Evolutionary conservation across 2,329 filamentous ascomycete species (phyloP).

Genomic region (Diaporthe citrichinensis): DNA sequence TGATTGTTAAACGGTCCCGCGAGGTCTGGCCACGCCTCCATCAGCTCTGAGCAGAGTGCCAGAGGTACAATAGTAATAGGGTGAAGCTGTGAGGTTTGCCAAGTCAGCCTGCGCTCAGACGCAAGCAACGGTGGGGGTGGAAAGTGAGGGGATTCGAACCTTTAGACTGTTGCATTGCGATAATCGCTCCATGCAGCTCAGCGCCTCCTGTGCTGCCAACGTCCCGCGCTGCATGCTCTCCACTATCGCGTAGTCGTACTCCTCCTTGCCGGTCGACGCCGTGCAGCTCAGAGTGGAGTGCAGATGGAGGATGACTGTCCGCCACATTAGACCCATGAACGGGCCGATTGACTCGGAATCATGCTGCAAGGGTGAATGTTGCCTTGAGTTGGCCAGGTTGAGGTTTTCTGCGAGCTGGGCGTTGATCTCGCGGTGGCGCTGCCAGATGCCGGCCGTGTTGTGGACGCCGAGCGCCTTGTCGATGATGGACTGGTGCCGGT

Average conservation of each 20-base stretch:
- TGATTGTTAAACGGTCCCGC: slow-evolving; percentile 13
- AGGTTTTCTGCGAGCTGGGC: slow-evolving; percentile 1
- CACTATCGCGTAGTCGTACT: slow-evolving; percentile 6
- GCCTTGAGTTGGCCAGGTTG: background rate
- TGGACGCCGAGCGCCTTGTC: slow-evolving; percentile 11
- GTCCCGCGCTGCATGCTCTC: slow-evolving; percentile 20
- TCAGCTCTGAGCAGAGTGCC: slow-evolving; percentile 6
- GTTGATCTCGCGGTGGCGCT: slow-evolving; percentile 13
- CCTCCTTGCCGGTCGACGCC: background rate
- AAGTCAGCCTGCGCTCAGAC: background rate
- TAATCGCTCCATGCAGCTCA: slow-evolving; percentile 1
- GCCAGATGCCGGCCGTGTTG: slow-evolving; percentile 20
- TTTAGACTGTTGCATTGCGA: slow-evolving; percentile 10
- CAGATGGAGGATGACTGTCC: background rate
- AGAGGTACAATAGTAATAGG: slow-evolving; percentile 7
- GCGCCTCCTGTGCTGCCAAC: slow-evolving; percentile 9
- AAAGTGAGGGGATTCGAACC: background rate
- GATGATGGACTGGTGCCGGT: slow-evolving; percentile 23
- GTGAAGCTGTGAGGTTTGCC: background rate
- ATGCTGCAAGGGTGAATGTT: background rate
- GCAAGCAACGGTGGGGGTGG: too few species aligned
- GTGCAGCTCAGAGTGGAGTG: slow-evolving; percentile 15
- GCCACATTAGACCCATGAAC: background rate
- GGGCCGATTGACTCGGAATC: background rate
- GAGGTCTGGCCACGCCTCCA: slow-evolving; percentile 14